Percentiles rank a stretch among this genome's conserved stretches.
phyloP scores from a whole-genome alignment of 305 asterid species.

The Nicotiana rustica region DNA sequence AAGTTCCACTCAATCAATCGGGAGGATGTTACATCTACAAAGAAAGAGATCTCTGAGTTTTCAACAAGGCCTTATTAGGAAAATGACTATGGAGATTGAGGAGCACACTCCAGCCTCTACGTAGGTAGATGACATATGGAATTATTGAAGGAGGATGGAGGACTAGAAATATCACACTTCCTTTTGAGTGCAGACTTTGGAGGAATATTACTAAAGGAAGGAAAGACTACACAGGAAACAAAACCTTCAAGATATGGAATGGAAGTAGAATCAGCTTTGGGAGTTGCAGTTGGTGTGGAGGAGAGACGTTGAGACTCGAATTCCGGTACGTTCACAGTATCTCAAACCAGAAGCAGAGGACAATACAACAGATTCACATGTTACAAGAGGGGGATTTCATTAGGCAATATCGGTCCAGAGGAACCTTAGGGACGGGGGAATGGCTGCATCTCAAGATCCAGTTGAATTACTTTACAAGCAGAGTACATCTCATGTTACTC shows the following conservation, averaged over 20 bases:
- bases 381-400: not conserved
- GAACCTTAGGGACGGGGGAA: not conserved
- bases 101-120: not conserved
- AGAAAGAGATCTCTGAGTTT: not conserved
- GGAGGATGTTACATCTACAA: too few species aligned
- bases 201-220: constrained; percentile 22
- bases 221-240: not conserved
- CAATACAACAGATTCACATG: not conserved
- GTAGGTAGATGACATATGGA: too few species aligned
- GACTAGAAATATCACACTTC: not conserved
- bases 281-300: not conserved
- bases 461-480: not conserved
- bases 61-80: not conserved
- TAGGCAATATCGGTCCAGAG: not conserved
- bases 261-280: not conserved
- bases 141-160: not conserved
- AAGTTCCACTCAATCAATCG: too few species aligned
- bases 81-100: not conserved
- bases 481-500: not conserved
- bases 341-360: not conserved
- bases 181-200: constrained; percentile 1
- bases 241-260: not conserved
- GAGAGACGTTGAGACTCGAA: not conserved
- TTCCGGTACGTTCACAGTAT: not conserved
- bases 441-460: not conserved